Conservation (phyloP, 164 flowering plant species). For the Litsea cubeba region DNA sequence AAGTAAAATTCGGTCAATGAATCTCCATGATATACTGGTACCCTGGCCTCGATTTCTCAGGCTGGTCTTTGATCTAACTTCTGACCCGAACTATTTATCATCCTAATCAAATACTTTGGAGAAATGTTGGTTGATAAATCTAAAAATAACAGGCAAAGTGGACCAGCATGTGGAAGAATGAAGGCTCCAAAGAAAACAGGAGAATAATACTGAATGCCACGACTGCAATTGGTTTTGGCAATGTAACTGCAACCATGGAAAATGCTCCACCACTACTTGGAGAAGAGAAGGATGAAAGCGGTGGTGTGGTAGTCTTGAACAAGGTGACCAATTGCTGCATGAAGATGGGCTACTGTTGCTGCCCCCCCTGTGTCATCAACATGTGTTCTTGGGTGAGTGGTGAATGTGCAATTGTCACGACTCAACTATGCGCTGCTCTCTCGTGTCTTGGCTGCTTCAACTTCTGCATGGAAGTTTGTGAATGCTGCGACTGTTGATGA, state of each 20-base stretch:
- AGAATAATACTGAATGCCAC: constrained; percentile 24
- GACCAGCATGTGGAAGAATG: constrained; percentile 6
- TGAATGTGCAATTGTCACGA: constrained; percentile 48
- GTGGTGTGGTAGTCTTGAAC: constrained; percentile 22
- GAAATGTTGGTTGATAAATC: too few relatives aligned
- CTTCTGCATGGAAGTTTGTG: constrained; percentile 52
- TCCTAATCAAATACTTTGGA: too few relatives aligned
- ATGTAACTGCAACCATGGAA: constrained; percentile 54
- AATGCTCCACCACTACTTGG: constrained; percentile 40
- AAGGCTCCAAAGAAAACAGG: constrained; percentile 22
- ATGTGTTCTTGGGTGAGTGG: constrained; percentile 48
- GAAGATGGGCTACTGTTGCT: constrained; percentile 40
- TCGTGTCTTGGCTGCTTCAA: constrained; percentile 59
- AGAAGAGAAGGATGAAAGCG: constrained; percentile 10
- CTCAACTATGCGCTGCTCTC: constrained; percentile 52
- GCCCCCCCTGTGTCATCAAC: constrained; percentile 68
- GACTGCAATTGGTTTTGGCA: constrained; percentile 61
- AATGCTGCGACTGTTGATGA: constrained; percentile 6
- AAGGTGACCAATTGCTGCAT: constrained; percentile 61
- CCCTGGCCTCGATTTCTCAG: too few relatives aligned
- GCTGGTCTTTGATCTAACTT: too few relatives aligned
- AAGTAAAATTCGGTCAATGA: too few relatives aligned
- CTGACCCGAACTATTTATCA: too few relatives aligned
- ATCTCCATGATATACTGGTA: too few relatives aligned
- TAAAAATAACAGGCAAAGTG: constrained; percentile 11